Percentiles rank a stretch among this genome's conserved stretches.
These are phyloP conservation scores for Botryosphaeria dothidea DNA, from an alignment of 2,329 filamentous ascomycete species.

Conservation along the genomic window DNA sequence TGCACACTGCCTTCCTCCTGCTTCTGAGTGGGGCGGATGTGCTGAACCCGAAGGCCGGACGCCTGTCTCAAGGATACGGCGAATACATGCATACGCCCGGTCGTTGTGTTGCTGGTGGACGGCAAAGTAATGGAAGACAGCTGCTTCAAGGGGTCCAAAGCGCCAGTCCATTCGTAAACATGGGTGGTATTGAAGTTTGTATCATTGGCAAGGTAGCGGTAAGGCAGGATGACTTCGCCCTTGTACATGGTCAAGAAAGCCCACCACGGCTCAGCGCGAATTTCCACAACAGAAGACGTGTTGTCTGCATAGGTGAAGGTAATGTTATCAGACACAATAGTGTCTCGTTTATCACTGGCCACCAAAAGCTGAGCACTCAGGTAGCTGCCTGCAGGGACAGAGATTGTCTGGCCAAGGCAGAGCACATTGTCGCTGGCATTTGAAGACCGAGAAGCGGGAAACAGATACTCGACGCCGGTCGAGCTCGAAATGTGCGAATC, in stretches of 20 bases:
- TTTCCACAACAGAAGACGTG: slow-evolving; percentile 41
- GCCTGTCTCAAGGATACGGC: slow-evolving; percentile 38
- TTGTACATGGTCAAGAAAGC: slow-evolving; percentile 48
- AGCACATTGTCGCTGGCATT: slow-evolving; percentile 45
- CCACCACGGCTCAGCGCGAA: slow-evolving; percentile 49
- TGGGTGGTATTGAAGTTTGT: slow-evolving; percentile 47
- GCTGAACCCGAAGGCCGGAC: slow-evolving; percentile 33
- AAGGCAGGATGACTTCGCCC: slow-evolving; percentile 43
- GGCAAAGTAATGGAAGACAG: slow-evolving; percentile 46
- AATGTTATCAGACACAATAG: slow-evolving; percentile 43
- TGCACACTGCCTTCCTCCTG: slow-evolving; percentile 40
- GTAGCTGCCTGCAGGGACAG: slow-evolving; percentile 34
- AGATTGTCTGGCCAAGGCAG: slow-evolving; percentile 43
- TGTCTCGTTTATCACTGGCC: slow-evolving; percentile 43
- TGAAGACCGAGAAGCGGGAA: slow-evolving; percentile 42
- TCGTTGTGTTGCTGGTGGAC: slow-evolving; percentile 36
- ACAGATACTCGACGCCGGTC: slow-evolving; percentile 45
- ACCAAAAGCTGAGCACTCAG: slow-evolving; percentile 49
- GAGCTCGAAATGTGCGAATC: slow-evolving; percentile 41
- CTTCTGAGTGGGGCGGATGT: slow-evolving; percentile 43
- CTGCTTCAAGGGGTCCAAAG: slow-evolving; percentile 40
- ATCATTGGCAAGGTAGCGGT: slow-evolving; percentile 40
- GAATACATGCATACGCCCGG: slow-evolving; percentile 44
- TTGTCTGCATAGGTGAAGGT: slow-evolving; percentile 48
- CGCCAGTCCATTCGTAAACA: slow-evolving; percentile 48